Percentiles rank a stretch among this genome's conserved stretches.
Conservation (phyloP, 192 early-diverging fungal genomes). For the Rhizoclosmatium sp. region DNA sequence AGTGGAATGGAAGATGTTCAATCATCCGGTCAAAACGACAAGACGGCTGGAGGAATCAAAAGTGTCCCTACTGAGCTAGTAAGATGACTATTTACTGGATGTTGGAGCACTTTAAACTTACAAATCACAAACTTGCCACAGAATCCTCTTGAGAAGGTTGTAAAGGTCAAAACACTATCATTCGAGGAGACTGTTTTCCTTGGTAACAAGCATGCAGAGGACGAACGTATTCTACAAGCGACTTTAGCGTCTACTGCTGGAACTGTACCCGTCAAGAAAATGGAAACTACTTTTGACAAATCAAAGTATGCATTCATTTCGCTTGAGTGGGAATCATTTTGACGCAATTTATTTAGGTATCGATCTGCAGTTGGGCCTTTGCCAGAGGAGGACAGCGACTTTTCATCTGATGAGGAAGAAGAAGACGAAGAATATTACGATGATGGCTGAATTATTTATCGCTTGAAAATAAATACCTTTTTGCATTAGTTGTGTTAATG, state of each 20-base stretch:
- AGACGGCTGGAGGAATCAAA: too few species aligned
- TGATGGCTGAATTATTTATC: conserved; percentile 2
- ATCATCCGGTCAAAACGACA: too few species aligned
- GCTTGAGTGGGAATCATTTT: background rate
- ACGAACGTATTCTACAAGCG: background rate
- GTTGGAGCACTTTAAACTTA: too few species aligned
- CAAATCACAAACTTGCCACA: background rate
- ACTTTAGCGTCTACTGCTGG: background rate
- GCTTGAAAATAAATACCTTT: background rate
- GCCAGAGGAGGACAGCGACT: conserved; percentile 9
- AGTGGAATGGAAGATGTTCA: too few species aligned
- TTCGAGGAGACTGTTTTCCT: background rate
- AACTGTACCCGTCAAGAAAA: background rate
- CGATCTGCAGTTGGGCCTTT: background rate
- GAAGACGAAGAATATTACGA: background rate
- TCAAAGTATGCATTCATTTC: background rate
- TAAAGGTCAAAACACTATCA: background rate
- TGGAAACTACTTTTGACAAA: conserved; percentile 2
- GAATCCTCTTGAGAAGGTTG: background rate
- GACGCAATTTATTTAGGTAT: background rate
- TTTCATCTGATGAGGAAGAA: background rate
- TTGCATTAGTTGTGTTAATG: background rate
- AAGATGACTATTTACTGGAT: too few species aligned
- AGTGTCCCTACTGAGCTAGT: too few species aligned
- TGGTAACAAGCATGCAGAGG: background rate